Evolutionary conservation across 2,329 filamentous ascomycete genomes (phyloP).

Genomic region (Nemania sp.): DNA sequence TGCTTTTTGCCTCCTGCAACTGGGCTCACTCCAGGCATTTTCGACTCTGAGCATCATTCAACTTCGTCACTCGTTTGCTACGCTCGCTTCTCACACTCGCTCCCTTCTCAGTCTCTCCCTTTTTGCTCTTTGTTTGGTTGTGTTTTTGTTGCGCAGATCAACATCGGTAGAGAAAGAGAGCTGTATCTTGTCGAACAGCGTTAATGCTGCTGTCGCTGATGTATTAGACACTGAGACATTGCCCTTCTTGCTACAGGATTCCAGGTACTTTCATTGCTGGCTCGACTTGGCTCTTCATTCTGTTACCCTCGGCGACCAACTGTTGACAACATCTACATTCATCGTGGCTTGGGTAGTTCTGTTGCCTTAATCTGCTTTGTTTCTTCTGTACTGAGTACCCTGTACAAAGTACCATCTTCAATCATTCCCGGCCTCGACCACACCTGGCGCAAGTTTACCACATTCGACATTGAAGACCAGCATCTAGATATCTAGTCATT

Average conservation of each 20-base stretch:
- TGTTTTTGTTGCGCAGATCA: constrained; percentile 20
- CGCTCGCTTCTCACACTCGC: constrained; percentile 11
- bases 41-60: neutral
- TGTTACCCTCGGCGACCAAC: constrained; percentile 1
- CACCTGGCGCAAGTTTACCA: neutral
- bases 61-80: too few relatives aligned
- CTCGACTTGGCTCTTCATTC: neutral
- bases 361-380: neutral
- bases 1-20: constrained; percentile 9
- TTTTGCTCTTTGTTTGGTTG: too few relatives aligned
- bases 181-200: constrained; percentile 10
- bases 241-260: constrained; percentile 6
- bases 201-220: constrained; percentile 14
- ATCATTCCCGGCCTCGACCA: neutral
- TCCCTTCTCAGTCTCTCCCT: too few relatives aligned
- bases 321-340: neutral
- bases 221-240: neutral
- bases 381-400: neutral
- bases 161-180: constrained; percentile 18
- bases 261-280: constrained; percentile 15
- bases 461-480: neutral
- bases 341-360: neutral
- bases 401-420: neutral
- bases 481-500: neutral
- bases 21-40: neutral